Base-by-base conservation (phyloP, 441 rosid genomes). In the Gossypium schwendimanii region DNA sequence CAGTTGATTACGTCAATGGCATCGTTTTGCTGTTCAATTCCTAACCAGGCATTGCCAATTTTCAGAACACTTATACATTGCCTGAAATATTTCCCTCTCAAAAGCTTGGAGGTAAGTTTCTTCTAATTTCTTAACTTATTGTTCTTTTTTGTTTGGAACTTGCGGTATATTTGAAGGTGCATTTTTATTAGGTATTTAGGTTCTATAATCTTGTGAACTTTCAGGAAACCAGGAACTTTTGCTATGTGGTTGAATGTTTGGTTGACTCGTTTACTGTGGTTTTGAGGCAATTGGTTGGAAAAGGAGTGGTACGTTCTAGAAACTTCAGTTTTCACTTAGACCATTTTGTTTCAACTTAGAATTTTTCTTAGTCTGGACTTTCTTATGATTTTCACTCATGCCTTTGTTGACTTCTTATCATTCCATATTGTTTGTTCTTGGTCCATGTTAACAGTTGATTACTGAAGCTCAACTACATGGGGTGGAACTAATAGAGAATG, bases 21-120 rank as follows among this genome's bases (percentile, higher is more conserved):
- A 24, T 88, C 97, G 4, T 78, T 92, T 73, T 89, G 95, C 81
- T 94, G 94, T 77, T 86, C 96, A n/a, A 76, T 73, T 75, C 85
- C 87, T 21, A 18, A 75, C 11, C 92, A 92, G 61, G 87, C 89
- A 64, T 49, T 91, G 69, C 91, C 91, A 6, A 26, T 91, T 15
- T 80, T 94, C 67, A 84, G 85, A 84, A 74, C 92, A 63, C 75
- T 94, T 74, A 78, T 80, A 55, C 79, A 84, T 65, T 87, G 86
- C 80, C 81, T 94, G 54, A 82, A 86, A 55, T 81, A 80, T 75
- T 78, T 86, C 58, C 90, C 92, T 1, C 80, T 75, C 55, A 83
- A 78, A 76, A 81, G 78, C 58, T 65, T 71, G 7, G 85, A 87
- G 54, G 98, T 92, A 81, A 83, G 91, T 82, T 67, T 61, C 45